Conservation (phyloP, 148 eudicot species). For the Selenicereus undatus region DNA sequence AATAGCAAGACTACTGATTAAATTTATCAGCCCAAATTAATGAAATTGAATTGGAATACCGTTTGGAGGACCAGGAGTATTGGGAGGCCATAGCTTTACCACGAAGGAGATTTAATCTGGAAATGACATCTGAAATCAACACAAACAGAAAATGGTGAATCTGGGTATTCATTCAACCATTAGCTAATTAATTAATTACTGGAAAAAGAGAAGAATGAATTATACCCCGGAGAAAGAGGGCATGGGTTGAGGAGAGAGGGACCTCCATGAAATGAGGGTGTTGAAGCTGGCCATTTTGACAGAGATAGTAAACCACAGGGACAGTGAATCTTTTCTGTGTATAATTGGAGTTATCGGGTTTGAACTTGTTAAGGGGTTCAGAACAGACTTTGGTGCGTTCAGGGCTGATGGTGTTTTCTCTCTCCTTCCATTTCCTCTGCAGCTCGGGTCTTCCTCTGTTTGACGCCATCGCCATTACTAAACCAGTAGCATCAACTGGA, state of each 20-base stretch:
- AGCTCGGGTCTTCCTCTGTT: constrained; percentile 31
- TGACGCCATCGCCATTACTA: constrained; percentile 35
- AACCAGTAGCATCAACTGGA: constrained; percentile 8
- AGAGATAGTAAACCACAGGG: constrained; percentile 68
- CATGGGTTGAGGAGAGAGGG: constrained; percentile 53
- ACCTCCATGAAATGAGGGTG: constrained; percentile 86
- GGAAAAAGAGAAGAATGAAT: background rate
- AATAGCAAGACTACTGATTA: background rate
- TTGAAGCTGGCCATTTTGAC: constrained; percentile 63
- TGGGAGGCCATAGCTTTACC: constrained; percentile 71
- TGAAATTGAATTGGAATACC: constrained; percentile 31
- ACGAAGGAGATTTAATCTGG: constrained; percentile 69
- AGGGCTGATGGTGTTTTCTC: constrained; percentile 34
- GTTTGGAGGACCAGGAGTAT: constrained; percentile 87
- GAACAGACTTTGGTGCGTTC: constrained; percentile 44
- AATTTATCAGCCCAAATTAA: too few relatives aligned
- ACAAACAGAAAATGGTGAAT: background rate
- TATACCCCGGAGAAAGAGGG: constrained; percentile 57
- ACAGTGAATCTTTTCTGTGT: constrained; percentile 20
- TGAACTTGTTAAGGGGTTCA: constrained; percentile 26
- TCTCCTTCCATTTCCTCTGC: constrained; percentile 31
- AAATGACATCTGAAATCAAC: constrained; percentile 53
- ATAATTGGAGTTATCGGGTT: background rate
- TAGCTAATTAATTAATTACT: background rate
- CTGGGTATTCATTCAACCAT: background rate